Conservation (phyloP, 192 early-diverging fungal species). For the Backusella parvicylindrica region DNA sequence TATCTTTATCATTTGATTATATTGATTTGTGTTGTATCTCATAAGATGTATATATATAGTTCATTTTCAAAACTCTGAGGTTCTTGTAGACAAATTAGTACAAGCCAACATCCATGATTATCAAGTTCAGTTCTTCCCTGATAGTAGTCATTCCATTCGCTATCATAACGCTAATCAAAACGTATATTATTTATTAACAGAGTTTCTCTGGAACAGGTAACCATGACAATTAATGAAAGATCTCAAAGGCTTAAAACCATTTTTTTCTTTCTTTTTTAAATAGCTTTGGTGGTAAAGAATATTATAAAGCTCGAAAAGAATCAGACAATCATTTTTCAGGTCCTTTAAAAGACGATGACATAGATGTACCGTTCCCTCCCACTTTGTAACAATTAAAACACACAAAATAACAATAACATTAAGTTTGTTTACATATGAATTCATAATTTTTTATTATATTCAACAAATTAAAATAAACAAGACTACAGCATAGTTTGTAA, state of each 20-base stretch:
- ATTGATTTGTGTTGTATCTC: background rate
- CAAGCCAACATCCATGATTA: constrained; percentile 68
- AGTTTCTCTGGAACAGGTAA: constrained; percentile 30
- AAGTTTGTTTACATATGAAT: too few relatives aligned
- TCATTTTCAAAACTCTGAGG: constrained; percentile 87
- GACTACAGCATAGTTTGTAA: background rate
- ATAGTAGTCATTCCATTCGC: constrained; percentile 86
- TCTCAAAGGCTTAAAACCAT: background rate
- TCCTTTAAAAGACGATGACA: background rate
- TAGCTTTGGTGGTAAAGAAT: constrained; percentile 20
- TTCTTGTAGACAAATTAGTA: constrained; percentile 72
- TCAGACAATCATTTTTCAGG: constrained; percentile 8
- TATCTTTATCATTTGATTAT: background rate
- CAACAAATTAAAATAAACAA: too few relatives aligned
- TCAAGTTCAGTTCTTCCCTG: constrained; percentile 81
- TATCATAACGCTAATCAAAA: constrained; percentile 68
- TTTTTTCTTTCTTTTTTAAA: too few relatives aligned
- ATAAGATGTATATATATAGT: constrained; percentile 41
- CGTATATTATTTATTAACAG: constrained; percentile 33
- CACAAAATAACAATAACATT: too few relatives aligned
- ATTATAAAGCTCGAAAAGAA: constrained; percentile 19
- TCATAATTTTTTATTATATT: background rate
- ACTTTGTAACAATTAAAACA: background rate
- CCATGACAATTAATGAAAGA: background rate
- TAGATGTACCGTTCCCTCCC: background rate